Conservation (phyloP, 1,284 basidiomycete species). For the Cutaneotrichosporon sp. region DNA sequence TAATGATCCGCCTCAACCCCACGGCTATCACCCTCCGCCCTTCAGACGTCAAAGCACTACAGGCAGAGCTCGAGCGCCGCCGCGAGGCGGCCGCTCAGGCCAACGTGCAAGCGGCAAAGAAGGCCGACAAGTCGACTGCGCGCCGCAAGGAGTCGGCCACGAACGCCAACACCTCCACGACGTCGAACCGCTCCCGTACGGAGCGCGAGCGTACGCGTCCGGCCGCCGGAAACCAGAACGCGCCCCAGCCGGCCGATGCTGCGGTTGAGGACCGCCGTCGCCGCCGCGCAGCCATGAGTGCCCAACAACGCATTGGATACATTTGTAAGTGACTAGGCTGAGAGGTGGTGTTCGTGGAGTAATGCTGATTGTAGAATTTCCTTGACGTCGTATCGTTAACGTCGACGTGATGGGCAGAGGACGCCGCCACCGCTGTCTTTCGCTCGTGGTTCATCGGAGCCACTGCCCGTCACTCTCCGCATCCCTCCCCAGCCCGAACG, state of each 20-base stretch:
- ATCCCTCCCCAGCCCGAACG: no score
- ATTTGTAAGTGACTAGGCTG: not conserved
- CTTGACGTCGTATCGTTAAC: no score
- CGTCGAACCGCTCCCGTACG: no score
- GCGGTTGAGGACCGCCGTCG: slow-evolving; percentile 8
- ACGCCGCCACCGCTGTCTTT: no score
- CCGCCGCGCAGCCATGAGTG: slow-evolving; percentile 10
- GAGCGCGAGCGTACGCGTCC: not conserved
- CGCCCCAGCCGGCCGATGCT: slow-evolving; percentile 9
- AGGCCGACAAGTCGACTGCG: not conserved
- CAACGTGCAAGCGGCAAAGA: not conserved
- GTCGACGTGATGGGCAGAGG: no score
- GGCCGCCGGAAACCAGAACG: no score
- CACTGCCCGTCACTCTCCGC: no score
- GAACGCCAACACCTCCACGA: not conserved
- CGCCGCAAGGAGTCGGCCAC: not conserved
- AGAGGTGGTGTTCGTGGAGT: not conserved
- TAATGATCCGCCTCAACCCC: slow-evolving; percentile 46
- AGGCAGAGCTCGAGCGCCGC: slow-evolving; percentile 38
- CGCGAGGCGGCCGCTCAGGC: slow-evolving; percentile 13
- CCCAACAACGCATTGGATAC: slow-evolving; percentile 11
- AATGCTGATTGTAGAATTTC: not conserved
- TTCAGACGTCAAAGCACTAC: slow-evolving; percentile 39
- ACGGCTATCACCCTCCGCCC: slow-evolving; percentile 42
- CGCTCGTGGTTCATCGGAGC: no score